phyloP scores from a whole-genome alignment of 495 filamentous ascomycete genomes.

The Penicillium diatomitis region DNA sequence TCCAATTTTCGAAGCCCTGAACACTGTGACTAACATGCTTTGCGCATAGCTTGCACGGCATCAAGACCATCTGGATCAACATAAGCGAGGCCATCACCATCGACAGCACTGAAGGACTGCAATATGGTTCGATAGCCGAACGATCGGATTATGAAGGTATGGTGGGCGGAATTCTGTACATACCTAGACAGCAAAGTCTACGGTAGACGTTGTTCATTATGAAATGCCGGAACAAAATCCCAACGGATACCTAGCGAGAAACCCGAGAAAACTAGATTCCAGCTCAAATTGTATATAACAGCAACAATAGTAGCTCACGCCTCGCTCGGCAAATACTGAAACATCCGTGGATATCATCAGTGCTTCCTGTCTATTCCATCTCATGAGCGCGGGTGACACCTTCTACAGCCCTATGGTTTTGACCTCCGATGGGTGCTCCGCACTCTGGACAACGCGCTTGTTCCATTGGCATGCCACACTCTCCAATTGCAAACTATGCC shows the following conservation, averaged over 20 bases:
- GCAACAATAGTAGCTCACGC: too few relatives aligned
- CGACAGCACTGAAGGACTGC: neutral
- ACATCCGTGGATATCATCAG: too few relatives aligned
- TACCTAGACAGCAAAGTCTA: too few relatives aligned
- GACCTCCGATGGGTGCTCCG: slow-evolving; percentile 6
- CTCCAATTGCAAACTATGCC: slow-evolving; percentile 10
- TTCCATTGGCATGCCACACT: slow-evolving; percentile 12
- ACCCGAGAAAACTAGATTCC: too few relatives aligned
- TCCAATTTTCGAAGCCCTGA: neutral
- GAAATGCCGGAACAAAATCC: too few relatives aligned
- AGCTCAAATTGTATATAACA: too few relatives aligned
- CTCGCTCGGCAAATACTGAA: too few relatives aligned
- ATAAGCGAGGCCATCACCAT: neutral
- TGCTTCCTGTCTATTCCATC: slow-evolving; percentile 41
- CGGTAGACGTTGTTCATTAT: too few relatives aligned
- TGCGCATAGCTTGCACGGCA: neutral
- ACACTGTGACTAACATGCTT: neutral
- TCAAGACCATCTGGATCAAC: neutral
- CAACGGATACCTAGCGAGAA: too few relatives aligned
- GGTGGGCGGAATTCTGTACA: too few relatives aligned
- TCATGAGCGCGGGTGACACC: slow-evolving; percentile 13
- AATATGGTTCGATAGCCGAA: too few relatives aligned
- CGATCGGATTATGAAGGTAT: too few relatives aligned
- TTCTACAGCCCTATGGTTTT: slow-evolving; percentile 2
- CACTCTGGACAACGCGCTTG: slow-evolving; percentile 7